Conservation (phyloP, 73 alveolate genomes). For the Stentor roeselii region DNA sequence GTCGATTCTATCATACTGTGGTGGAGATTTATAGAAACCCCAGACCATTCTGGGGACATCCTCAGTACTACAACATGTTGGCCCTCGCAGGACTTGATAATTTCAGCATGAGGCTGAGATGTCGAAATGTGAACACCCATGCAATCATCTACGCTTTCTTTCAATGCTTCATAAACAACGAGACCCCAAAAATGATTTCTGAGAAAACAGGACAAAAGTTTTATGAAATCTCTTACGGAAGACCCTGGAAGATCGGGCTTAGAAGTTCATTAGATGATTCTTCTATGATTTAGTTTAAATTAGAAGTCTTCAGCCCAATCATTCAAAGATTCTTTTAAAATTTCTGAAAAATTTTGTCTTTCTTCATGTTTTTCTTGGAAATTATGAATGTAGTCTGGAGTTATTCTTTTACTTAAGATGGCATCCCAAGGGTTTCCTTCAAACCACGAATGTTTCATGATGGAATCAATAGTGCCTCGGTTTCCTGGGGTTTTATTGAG, state of each 20-base stretch:
- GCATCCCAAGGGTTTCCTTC: slow-evolving; percentile 1
- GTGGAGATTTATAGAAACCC: slow-evolving; percentile 39
- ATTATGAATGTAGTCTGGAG: no score
- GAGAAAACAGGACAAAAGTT: slow-evolving; percentile 38
- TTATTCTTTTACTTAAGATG: no score
- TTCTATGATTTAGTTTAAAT: no score
- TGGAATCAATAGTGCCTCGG: neutral
- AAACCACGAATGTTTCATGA: neutral
- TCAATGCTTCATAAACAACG: slow-evolving; percentile 34
- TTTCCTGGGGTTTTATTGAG: neutral
- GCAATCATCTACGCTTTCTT: slow-evolving; percentile 51
- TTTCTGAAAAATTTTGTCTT: no score
- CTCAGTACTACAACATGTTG: slow-evolving; percentile 46
- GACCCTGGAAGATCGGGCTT: no score
- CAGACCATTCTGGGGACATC: slow-evolving; percentile 57
- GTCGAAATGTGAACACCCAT: slow-evolving; percentile 48
- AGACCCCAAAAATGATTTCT: slow-evolving; percentile 32
- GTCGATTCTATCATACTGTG: slow-evolving; percentile 44
- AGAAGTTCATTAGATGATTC: no score
- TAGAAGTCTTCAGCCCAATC: no score
- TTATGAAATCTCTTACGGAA: slow-evolving; percentile 28
- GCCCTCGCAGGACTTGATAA: slow-evolving; percentile 53
- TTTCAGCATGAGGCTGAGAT: slow-evolving; percentile 40
- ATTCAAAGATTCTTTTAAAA: no score
- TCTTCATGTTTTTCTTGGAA: no score